Base-by-base conservation (phyloP, 106 monocot genomes). In the Acorus calamus region DNA sequence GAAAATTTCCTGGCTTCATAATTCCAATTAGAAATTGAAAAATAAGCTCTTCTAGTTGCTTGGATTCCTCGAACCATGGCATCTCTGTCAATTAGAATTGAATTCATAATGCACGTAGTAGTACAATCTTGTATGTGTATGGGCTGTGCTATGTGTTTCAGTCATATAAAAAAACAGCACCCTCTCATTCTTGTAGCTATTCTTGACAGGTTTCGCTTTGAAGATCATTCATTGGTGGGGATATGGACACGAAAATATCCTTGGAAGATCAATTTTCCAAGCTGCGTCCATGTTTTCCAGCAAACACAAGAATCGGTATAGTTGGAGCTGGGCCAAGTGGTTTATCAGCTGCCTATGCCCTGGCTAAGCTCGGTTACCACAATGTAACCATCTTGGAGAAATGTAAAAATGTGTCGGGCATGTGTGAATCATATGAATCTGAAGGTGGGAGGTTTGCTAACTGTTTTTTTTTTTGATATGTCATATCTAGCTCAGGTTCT, bases 261-360 rank as follows among this genome's bases (percentile, higher is more conserved):
- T 61, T 82, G 44, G 70, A 77, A 6, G 74, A 74, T 60, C 73
- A 82, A 28, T 74, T 82, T 47, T 69, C 65, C 44, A 77, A 77
- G 69, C 54, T 77, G 77, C 81, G 77, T 64, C 81, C 81, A 3
- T 70, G 73, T 47, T 61, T 73, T 6, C 73, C 81, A 50, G 66
- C 74, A 9, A 47, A 63, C 9, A 77, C 77, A 50, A 82, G 73
- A 58, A 77, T 82, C 46, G 65, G 59, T 46, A 77, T 82, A 7
- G 62, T 82, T 10, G 81, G 81, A 45, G 81, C 73, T 48, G 81
- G 81, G 4, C 81, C 81, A 14, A 82, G 81, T 53, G 81, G 81
- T 12, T 74, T 82, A 51, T 66, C 81, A 43, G 69, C 77, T 58
- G 81, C 77, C 14, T 77, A 82, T 63, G 77, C 73, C 54, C 68